Percentiles rank a stretch among this genome's conserved stretches.
phyloP scores from a whole-genome alignment of 352 stramenopile species.

The Phytophthora hibernalis region DNA sequence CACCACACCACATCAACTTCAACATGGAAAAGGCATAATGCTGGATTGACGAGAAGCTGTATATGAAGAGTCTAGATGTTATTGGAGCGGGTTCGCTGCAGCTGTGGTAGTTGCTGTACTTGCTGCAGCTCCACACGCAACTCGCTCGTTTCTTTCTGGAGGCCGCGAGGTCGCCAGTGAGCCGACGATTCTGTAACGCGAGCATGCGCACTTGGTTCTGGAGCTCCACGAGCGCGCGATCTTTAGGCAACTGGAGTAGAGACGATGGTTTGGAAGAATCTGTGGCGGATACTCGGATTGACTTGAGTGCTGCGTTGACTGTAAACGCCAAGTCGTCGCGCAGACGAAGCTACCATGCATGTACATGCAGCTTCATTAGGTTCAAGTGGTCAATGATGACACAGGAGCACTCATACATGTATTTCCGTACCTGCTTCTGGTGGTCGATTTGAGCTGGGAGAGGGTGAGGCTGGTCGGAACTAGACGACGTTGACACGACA shows the following conservation, averaged over 20 bases:
- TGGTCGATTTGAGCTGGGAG: constrained; percentile 70
- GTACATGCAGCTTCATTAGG: constrained; percentile 5
- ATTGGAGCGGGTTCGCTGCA: constrained; percentile 50
- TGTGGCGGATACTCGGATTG: constrained; percentile 54
- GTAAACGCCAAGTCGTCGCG: constrained; percentile 79
- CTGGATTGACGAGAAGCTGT: too few relatives aligned
- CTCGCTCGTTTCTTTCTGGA: constrained; percentile 62
- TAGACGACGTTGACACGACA: constrained; percentile 62
- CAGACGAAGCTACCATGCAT: constrained; percentile 56
- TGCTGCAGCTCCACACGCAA: constrained; percentile 64
- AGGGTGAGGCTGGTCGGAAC: constrained; percentile 57
- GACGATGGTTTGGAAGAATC: background rate
- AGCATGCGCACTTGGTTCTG: constrained; percentile 73
- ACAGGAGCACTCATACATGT: background rate
- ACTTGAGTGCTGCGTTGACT: constrained; percentile 81
- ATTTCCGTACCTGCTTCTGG: constrained; percentile 64
- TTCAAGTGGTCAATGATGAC: background rate
- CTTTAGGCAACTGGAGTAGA: constrained; percentile 25
- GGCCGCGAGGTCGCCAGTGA: constrained; percentile 55
- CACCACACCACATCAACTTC: constrained; percentile 35
- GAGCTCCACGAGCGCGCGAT: constrained; percentile 50
- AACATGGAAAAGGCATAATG: constrained; percentile 14
- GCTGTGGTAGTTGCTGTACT: constrained; percentile 47
- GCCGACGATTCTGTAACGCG: constrained; percentile 65
- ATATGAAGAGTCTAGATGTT: constrained; percentile 23